Percentiles rank a stretch among this genome's conserved stretches.
These are phyloP conservation scores for Saturnispora saitoi DNA, from an alignment of 805 yeast species.

Conservation along the genomic window DNA sequence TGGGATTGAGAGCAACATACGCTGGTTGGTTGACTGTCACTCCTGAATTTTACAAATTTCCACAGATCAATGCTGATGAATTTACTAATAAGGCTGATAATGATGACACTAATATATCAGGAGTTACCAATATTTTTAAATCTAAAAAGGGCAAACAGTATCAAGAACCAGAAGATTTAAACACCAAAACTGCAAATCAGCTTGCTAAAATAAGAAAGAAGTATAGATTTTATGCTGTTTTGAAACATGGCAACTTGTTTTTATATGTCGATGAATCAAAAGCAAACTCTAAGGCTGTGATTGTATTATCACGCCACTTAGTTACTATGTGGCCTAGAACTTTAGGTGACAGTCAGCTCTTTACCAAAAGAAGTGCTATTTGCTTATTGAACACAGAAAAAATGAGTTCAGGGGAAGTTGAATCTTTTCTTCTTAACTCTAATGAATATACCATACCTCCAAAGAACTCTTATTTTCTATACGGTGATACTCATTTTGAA, in stretches of 20 bases:
- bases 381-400: slow-evolving; percentile 48
- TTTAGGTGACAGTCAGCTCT: slow-evolving; percentile 66
- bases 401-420: slow-evolving; percentile 2
- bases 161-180: slow-evolving; percentile 19
- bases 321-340: slow-evolving; percentile 82
- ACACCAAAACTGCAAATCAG: slow-evolving; percentile 29
- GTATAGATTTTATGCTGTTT: slow-evolving; percentile 58
- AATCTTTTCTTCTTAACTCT: slow-evolving; percentile 20
- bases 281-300: slow-evolving; percentile 64
- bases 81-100: slow-evolving; percentile 4
- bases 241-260: slow-evolving; percentile 83
- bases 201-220: slow-evolving; percentile 37
- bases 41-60: slow-evolving; percentile 54
- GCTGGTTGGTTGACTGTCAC: slow-evolving; percentile 85
- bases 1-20: slow-evolving; percentile 56
- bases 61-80: slow-evolving; percentile 30
- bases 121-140: neutral
- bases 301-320: slow-evolving; percentile 62
- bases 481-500: slow-evolving; percentile 67
- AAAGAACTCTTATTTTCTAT: slow-evolving; percentile 45
- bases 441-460: slow-evolving; percentile 28
- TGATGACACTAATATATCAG: neutral
- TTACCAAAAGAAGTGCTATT: slow-evolving; percentile 72
- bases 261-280: slow-evolving; percentile 66
- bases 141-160: slow-evolving; percentile 4